These are phyloP conservation scores for Abelmoschus esculentus DNA, from an alignment of 345 rosid genomes.

Conservation along the genomic window DNA sequence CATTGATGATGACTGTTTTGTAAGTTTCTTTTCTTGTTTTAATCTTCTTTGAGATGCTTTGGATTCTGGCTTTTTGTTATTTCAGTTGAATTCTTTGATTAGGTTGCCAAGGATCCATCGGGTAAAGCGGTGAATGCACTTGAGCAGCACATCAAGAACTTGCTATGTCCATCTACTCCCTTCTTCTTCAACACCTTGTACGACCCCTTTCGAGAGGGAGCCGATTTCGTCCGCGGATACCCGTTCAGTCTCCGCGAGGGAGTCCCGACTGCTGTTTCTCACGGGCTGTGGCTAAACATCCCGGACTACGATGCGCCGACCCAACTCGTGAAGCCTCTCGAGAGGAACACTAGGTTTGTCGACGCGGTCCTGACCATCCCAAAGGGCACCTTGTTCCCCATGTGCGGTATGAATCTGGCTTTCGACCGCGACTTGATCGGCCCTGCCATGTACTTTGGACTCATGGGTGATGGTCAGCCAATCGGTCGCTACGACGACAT, in stretches of 20 bases:
- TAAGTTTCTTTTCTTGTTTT: slow-evolving; percentile 28
- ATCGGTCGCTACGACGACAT: slow-evolving; percentile 91
- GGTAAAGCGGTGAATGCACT: slow-evolving; percentile 80
- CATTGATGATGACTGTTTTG: slow-evolving; percentile 96
- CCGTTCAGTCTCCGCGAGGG: slow-evolving; percentile 97
- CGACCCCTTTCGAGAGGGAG: slow-evolving; percentile 82
- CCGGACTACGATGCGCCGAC: slow-evolving; percentile 99
- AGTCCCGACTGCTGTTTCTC: slow-evolving; percentile 90
- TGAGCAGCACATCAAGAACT: slow-evolving; percentile 92
- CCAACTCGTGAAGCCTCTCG: slow-evolving; percentile 93
- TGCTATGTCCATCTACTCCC: slow-evolving; percentile 77
- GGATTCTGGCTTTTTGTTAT: neutral
- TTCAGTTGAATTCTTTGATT: neutral
- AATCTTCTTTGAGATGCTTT: neutral
- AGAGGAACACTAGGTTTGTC: slow-evolving; percentile 86
- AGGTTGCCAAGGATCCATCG: slow-evolving; percentile 91
- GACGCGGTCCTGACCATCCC: slow-evolving; percentile 94
- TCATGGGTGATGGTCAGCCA: slow-evolving; percentile 99
- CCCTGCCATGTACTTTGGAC: slow-evolving; percentile 97
- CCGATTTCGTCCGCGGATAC: slow-evolving; percentile 95
- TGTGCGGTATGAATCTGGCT: slow-evolving; percentile 99
- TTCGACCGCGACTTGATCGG: slow-evolving; percentile 88
- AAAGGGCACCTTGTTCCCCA: slow-evolving; percentile 90
- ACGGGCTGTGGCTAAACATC: slow-evolving; percentile 98
- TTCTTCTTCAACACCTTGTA: slow-evolving; percentile 93